Conservation (phyloP, 345 rosid genomes). For the Salix caprea region DNA sequence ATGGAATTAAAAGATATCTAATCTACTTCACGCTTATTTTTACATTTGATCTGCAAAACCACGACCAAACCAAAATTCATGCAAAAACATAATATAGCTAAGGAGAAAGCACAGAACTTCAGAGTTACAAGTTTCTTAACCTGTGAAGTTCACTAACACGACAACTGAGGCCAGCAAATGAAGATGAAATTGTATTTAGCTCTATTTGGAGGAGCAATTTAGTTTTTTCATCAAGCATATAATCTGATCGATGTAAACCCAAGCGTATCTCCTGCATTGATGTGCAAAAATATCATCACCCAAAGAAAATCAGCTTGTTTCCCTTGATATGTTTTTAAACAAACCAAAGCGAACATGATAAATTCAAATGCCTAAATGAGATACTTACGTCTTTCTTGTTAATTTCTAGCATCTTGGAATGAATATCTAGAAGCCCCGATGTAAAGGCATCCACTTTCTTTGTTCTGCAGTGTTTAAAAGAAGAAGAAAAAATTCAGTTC, state of each 20-base stretch:
- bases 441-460: constrained; percentile 85
- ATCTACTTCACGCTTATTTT: background rate
- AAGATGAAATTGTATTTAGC: constrained; percentile 80
- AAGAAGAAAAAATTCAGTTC: background rate
- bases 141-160: constrained; percentile 83
- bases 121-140: constrained; percentile 26
- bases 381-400: constrained; percentile 75
- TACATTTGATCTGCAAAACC: background rate
- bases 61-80: background rate
- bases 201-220: constrained; percentile 89
- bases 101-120: background rate
- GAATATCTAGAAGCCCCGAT: constrained; percentile 87
- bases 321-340: background rate
- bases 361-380: background rate
- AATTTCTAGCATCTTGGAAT: constrained; percentile 76
- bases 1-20: background rate
- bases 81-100: background rate
- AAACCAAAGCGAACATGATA: background rate
- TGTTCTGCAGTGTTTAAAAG: constrained; percentile 49
- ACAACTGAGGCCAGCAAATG: constrained; percentile 78
- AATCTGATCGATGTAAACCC: constrained; percentile 98
- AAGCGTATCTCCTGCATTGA: constrained; percentile 70
- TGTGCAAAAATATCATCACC: constrained; percentile 15
- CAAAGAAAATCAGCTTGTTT: background rate
- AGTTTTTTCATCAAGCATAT: constrained; percentile 94